Conservation (phyloP, 768 basidiomycete genomes). For the Megacollybia marginata region DNA sequence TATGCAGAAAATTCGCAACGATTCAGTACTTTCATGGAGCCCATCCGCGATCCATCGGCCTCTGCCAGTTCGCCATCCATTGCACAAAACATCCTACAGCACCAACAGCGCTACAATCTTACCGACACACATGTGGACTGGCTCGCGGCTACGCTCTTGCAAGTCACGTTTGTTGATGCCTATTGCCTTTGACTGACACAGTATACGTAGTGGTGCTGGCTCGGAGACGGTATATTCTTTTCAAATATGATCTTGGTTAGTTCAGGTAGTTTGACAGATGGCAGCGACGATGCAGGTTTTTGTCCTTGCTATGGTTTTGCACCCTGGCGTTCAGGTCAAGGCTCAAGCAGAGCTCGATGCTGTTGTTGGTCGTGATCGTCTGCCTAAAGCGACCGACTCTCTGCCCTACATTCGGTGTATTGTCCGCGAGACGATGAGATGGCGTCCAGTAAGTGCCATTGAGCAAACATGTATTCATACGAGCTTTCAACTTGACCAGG, state of each 20-base stretch:
- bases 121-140: not conserved
- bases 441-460: slow-evolving; percentile 10
- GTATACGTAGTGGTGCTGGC: not conserved
- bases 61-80: no score
- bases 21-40: slow-evolving; percentile 14
- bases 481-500: not conserved
- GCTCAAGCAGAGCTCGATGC: slow-evolving; percentile 24
- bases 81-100: not conserved
- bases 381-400: slow-evolving; percentile 17
- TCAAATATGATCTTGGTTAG: no score
- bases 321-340: slow-evolving; percentile 17
- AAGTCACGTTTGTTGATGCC: not conserved
- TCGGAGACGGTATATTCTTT: no score
- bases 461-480: slow-evolving; percentile 7
- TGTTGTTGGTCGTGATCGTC: slow-evolving; percentile 18
- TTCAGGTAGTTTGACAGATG: no score
- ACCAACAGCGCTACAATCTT: not conserved
- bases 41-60: not conserved
- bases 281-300: slow-evolving; percentile 14
- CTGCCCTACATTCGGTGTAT: slow-evolving; percentile 18
- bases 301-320: slow-evolving; percentile 17
- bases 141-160: slow-evolving; percentile 9
- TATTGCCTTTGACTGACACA: not conserved
- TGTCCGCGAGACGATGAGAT: slow-evolving; percentile 18
- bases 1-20: slow-evolving; percentile 14